Conservation (phyloP, 2,329 filamentous ascomycete species). For the Fusarium bulbicola region DNA sequence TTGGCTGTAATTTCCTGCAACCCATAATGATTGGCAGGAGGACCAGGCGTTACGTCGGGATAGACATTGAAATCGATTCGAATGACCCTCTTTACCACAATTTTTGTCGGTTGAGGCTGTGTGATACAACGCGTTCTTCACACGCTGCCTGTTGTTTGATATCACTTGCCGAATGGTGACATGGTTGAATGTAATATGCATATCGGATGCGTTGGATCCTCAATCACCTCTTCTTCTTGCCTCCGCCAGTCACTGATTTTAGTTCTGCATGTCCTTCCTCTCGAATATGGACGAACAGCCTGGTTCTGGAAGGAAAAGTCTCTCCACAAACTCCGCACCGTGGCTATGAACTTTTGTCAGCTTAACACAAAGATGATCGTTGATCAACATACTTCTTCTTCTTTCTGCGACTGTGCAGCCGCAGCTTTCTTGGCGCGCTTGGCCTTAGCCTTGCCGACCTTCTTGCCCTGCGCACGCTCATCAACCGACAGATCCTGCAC, state of each 20-base stretch:
- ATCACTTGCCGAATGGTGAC: not conserved
- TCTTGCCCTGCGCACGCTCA: constrained; percentile 46
- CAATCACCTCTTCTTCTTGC: constrained; percentile 50
- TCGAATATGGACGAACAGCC: constrained; percentile 78
- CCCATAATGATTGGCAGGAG: constrained; percentile 3
- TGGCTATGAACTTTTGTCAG: constrained; percentile 42
- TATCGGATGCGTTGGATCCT: not conserved
- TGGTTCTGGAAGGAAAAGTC: constrained; percentile 69
- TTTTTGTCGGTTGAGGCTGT: not conserved
- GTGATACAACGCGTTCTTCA: not conserved
- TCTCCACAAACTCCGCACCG: constrained; percentile 57
- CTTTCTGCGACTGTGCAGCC: constrained; percentile 46
- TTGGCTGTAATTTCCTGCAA: constrained; percentile 21
- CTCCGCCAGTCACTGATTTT: constrained; percentile 27
- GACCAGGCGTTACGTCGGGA: constrained; percentile 30
- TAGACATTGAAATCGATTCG: constrained; percentile 36
- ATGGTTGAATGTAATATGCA: not conserved
- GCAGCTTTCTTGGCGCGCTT: constrained; percentile 61
- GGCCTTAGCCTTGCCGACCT: constrained; percentile 61
- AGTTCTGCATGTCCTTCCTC: constrained; percentile 70
- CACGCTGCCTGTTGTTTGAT: not conserved
- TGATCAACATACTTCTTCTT: constrained; percentile 46
- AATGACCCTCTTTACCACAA: constrained; percentile 1
- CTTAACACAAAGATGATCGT: not conserved
- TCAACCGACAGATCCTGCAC: constrained; percentile 41